phyloP scores from a whole-genome alignment of 768 basidiomycete species.

The Hemileccinum rubropunctum region DNA sequence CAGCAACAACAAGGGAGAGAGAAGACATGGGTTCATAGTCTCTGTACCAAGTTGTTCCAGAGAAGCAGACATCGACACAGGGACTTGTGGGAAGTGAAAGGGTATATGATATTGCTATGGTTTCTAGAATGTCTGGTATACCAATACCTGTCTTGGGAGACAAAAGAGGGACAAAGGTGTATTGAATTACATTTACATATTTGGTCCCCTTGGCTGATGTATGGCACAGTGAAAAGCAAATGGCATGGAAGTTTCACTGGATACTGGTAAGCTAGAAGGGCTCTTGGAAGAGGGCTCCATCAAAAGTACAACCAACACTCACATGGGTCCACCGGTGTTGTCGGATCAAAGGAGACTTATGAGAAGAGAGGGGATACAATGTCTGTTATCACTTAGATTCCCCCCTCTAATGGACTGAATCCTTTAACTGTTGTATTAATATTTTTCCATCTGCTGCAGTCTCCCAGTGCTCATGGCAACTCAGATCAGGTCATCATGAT shows the following conservation, averaged over 20 bases:
- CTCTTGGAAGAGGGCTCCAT: conserved; percentile 88
- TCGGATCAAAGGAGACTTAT: conserved; percentile 71
- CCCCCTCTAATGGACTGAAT: no score
- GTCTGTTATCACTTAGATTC: no score
- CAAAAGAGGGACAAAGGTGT: conserved; percentile 85
- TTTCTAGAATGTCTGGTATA: conserved; percentile 44
- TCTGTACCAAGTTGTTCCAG: conserved; percentile 93
- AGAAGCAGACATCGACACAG: conserved; percentile 80
- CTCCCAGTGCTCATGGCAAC: no score
- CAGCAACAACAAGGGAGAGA: conserved; percentile 58
- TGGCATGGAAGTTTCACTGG: conserved; percentile 91
- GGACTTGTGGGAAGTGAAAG: conserved; percentile 98
- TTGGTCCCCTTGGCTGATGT: not conserved
- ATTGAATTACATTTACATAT: conserved; percentile 20
- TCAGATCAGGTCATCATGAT: no score
- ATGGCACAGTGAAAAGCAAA: conserved; percentile 73
- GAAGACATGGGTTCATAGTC: conserved; percentile 66
- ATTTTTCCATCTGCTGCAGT: no score
- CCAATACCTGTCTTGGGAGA: conserved; percentile 88
- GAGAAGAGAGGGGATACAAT: no score
- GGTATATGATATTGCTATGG: conserved; percentile 84
- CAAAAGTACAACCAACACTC: conserved; percentile 81
- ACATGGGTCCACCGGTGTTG: conserved; percentile 71
- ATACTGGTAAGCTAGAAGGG: conserved; percentile 83
- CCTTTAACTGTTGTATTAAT: no score